A percentile compares a stretch with the other conserved stretches of the same genome.
phyloP scores from a whole-genome alignment of 331 rosid genomes.

The Dryas integrifolia region DNA sequence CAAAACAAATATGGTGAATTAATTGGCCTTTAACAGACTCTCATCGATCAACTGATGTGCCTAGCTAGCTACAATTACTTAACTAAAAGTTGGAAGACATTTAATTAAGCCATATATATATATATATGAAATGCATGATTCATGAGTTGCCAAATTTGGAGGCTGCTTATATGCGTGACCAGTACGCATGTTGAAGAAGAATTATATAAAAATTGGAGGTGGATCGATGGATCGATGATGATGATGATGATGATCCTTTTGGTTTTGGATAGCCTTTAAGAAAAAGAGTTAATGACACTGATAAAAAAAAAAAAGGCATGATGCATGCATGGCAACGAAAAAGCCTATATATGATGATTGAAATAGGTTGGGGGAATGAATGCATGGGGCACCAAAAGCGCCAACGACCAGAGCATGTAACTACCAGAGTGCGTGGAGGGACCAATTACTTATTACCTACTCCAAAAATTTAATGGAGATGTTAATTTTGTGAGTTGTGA shows the following conservation, averaged over 20 bases:
- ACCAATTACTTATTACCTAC: constrained; percentile 30
- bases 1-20: background rate
- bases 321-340: background rate
- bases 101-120: background rate
- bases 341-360: background rate
- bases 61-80: background rate
- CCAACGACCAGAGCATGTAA: constrained; percentile 25
- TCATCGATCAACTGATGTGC: background rate
- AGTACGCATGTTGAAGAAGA: background rate
- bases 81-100: background rate
- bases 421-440: constrained; percentile 38
- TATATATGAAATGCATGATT: background rate
- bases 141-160: constrained; percentile 10
- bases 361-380: constrained; percentile 25
- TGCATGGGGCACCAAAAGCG: constrained; percentile 52
- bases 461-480: constrained; percentile 29
- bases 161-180: background rate
- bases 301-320: no score
- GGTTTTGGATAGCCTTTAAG: constrained; percentile 38
- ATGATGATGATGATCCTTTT: constrained; percentile 7
- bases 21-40: constrained; percentile 12
- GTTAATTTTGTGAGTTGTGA: background rate
- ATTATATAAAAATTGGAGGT: background rate
- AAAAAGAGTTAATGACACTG: constrained; percentile 18
- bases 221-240: background rate